phyloP scores from a whole-genome alignment of 2,329 filamentous ascomycete species.

The Cadophora malorum region DNA sequence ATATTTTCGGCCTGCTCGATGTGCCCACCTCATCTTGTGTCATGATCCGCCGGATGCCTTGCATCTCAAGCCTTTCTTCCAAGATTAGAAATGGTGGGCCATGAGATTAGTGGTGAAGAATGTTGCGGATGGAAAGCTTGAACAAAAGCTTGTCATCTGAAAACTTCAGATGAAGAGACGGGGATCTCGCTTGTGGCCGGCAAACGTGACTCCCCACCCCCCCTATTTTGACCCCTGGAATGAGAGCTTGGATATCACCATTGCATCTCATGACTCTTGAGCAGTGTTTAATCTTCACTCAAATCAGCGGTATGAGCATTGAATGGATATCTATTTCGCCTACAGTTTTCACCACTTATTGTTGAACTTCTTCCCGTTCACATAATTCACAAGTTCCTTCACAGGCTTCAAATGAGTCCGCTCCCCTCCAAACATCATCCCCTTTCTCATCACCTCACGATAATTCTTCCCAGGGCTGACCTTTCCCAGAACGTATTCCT shows the following conservation, averaged over 20 bases:
- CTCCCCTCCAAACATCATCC: constrained; percentile 56
- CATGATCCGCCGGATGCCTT: constrained; percentile 16
- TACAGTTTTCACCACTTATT: neutral
- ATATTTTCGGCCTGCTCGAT: constrained; percentile 21
- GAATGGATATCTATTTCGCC: neutral
- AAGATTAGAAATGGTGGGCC: constrained; percentile 1
- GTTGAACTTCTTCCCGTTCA: constrained; percentile 41
- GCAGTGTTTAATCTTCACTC: neutral
- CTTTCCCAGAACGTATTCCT: constrained; percentile 60
- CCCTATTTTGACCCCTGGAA: neutral
- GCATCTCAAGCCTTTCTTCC: constrained; percentile 4
- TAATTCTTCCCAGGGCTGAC: constrained; percentile 61
- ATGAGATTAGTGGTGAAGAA: constrained; percentile 7
- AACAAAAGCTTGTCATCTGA: constrained; percentile 18
- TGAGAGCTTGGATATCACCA: neutral
- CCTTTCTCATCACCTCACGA: constrained; percentile 57
- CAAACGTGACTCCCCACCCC: neutral
- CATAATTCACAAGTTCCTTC: constrained; percentile 57
- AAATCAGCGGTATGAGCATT: neutral
- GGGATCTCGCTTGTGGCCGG: neutral
- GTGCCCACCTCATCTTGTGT: constrained; percentile 14
- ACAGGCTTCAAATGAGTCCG: constrained; percentile 53
- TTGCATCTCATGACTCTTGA: neutral
- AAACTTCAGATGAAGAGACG: neutral
- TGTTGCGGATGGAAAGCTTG: constrained; percentile 16